Evolutionary conservation across 805 yeast genomes (phyloP).

Genomic region (Hanseniaspora vineae): DNA sequence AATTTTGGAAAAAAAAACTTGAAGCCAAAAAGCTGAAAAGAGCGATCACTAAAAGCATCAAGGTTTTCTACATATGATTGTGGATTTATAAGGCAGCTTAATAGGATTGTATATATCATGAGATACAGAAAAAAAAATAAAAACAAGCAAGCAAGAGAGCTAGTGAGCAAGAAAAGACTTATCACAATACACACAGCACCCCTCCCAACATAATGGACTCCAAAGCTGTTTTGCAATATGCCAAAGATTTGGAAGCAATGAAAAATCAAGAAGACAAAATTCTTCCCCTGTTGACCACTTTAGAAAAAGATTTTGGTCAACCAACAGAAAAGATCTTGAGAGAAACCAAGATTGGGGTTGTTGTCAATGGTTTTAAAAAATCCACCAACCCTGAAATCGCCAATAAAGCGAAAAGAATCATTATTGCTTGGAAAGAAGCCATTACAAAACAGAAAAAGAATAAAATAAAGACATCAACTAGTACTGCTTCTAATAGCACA

Average conservation of each 20-base stretch:
- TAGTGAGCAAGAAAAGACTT: neutral
- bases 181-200: neutral
- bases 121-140: no score
- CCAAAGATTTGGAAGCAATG: conserved; percentile 63
- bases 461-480: conserved; percentile 8
- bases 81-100: no score
- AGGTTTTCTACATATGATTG: no score
- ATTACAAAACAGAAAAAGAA: conserved; percentile 33
- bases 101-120: no score
- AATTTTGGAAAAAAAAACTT: no score
- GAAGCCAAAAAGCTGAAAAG: no score
- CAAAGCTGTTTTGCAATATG: conserved; percentile 58
- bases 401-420: conserved; percentile 65
- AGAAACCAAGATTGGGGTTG: conserved; percentile 92
- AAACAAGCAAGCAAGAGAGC: no score
- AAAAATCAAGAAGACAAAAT: conserved; percentile 45
- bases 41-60: no score
- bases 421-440: conserved; percentile 80
- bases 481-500: conserved; percentile 2
- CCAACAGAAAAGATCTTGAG: conserved; percentile 81
- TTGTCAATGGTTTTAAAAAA: conserved; percentile 77
- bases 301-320: conserved; percentile 52
- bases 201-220: conserved; percentile 42
- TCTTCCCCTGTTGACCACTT: conserved; percentile 47
- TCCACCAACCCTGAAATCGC: conserved; percentile 54